phyloP scores from a whole-genome alignment of 2,329 filamentous ascomycete species.

The Pyrenophora graminea region DNA sequence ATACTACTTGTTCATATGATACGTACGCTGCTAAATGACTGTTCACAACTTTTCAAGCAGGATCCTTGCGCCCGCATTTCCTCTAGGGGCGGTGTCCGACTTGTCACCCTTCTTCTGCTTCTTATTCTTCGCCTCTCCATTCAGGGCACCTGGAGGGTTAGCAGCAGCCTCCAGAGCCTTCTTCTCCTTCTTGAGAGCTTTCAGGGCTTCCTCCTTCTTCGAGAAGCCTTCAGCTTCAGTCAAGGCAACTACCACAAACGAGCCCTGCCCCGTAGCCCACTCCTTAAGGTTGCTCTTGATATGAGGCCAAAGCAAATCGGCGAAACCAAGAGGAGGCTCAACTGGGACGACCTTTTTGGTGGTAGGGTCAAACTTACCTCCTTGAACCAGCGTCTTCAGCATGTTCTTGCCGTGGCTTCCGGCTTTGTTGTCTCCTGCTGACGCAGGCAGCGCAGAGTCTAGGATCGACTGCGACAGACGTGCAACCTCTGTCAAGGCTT shows the following conservation, averaged over 20 bases:
- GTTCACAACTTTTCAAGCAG: slow-evolving; percentile 49
- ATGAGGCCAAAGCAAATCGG: slow-evolving; percentile 76
- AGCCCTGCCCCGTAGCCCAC: slow-evolving; percentile 86
- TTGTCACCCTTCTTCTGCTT: slow-evolving; percentile 48
- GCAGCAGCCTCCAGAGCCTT: slow-evolving; percentile 71
- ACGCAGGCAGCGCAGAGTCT: slow-evolving; percentile 41
- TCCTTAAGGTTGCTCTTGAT: slow-evolving; percentile 74
- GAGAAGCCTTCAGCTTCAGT: slow-evolving; percentile 73
- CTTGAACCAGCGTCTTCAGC: slow-evolving; percentile 88
- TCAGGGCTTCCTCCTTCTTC: slow-evolving; percentile 67
- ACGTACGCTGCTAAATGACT: background rate
- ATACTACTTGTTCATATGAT: slow-evolving; percentile 7
- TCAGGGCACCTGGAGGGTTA: slow-evolving; percentile 49
- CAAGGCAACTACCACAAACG: slow-evolving; percentile 82
- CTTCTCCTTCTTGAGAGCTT: slow-evolving; percentile 73
- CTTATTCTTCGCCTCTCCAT: slow-evolving; percentile 39
- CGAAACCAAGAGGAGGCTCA: slow-evolving; percentile 79
- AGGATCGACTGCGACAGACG: slow-evolving; percentile 44
- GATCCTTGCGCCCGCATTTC: slow-evolving; percentile 54
- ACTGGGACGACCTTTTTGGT: slow-evolving; percentile 71
- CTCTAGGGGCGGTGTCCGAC: slow-evolving; percentile 42
- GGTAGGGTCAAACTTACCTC: slow-evolving; percentile 80
- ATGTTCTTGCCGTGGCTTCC: slow-evolving; percentile 74
- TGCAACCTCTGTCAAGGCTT: slow-evolving; percentile 70
- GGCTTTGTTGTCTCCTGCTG: slow-evolving; percentile 47